phyloP scores from a whole-genome alignment of 352 stramenopile species.

The Pythium vanterpoolii region DNA sequence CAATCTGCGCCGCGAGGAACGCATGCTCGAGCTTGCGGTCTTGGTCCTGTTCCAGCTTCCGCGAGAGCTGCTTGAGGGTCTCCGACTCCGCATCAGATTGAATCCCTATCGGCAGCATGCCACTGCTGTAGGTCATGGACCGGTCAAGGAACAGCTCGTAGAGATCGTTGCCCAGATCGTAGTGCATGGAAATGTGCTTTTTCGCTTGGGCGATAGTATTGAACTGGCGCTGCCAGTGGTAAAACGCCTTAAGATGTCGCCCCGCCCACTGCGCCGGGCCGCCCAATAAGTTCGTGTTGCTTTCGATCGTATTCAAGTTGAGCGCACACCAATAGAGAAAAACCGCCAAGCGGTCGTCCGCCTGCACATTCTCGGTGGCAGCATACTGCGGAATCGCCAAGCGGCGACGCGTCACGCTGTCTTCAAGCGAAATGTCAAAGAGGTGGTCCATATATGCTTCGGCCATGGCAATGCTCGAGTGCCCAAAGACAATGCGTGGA shows the following conservation, averaged over 20 bases:
- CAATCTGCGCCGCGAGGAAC: slow-evolving; percentile 21
- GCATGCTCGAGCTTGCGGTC: slow-evolving; percentile 30
- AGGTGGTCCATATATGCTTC: slow-evolving; percentile 25
- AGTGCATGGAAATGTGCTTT: slow-evolving; percentile 33
- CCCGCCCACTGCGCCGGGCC: slow-evolving; percentile 18
- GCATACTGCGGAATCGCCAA: slow-evolving; percentile 14
- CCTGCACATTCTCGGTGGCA: slow-evolving; percentile 5
- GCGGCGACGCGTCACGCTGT: slow-evolving; percentile 13
- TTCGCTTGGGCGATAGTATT: slow-evolving; percentile 29
- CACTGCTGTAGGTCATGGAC: slow-evolving; percentile 35
- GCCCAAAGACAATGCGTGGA: slow-evolving; percentile 23
- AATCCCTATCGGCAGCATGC: slow-evolving; percentile 19
- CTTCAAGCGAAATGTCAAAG: slow-evolving; percentile 24
- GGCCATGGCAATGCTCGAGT: slow-evolving; percentile 29
- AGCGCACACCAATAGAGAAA: slow-evolving; percentile 29
- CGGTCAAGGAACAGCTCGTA: slow-evolving; percentile 31
- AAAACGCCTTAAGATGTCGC: slow-evolving; percentile 24
- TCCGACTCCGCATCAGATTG: slow-evolving; percentile 1
- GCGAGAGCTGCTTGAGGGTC: slow-evolving; percentile 21
- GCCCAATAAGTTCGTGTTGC: slow-evolving; percentile 26
- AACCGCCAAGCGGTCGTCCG: slow-evolving; percentile 21
- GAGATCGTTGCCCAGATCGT: slow-evolving; percentile 32
- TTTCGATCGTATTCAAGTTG: slow-evolving; percentile 27
- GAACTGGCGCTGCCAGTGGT: slow-evolving; percentile 28
- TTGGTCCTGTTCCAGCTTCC: slow-evolving; percentile 20